Conservation (phyloP, 2,329 filamentous ascomycete species). For the Samsoniella hepiali region DNA sequence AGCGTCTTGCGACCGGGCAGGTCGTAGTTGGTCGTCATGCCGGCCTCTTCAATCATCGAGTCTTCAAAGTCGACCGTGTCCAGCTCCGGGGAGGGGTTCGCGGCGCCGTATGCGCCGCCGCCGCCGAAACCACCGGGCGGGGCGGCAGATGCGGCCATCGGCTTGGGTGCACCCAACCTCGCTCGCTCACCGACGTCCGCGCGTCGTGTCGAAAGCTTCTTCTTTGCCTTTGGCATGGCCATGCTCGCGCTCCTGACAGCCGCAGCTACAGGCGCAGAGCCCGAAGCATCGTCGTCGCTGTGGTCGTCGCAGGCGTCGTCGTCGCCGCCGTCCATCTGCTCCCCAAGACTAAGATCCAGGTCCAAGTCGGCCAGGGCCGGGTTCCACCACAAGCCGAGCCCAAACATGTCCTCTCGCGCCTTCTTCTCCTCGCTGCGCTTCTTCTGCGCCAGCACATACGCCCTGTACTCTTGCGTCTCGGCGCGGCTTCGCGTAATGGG, state of each 20-base stretch:
- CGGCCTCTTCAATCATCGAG: conserved; percentile 55
- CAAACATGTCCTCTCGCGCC: conserved; percentile 17
- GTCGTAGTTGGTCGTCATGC: conserved; percentile 59
- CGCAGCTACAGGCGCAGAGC: not conserved
- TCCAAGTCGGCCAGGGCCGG: too few relatives aligned
- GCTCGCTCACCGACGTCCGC: too few relatives aligned
- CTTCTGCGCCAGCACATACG: conserved; percentile 26
- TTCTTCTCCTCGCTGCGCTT: conserved; percentile 17
- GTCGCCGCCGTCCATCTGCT: not conserved
- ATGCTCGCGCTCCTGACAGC: not conserved
- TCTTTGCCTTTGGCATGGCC: not conserved
- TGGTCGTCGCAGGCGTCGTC: not conserved
- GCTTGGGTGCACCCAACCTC: not conserved
- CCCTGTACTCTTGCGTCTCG: conserved; percentile 31
- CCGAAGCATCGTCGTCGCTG: not conserved
- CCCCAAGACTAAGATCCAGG: conserved; percentile 5
- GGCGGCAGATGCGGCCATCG: not conserved
- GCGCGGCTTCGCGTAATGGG: conserved; percentile 35
- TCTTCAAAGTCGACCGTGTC: conserved; percentile 37
- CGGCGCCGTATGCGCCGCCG: not conserved
- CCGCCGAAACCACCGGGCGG: not conserved
- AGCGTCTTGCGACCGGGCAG: conserved; percentile 57
- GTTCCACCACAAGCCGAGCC: not conserved
- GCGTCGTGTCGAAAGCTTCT: not conserved
- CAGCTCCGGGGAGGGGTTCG: too few relatives aligned